phyloP scores from a whole-genome alignment of 768 basidiomycete species.

The Brasilioporus rufonigricans region DNA sequence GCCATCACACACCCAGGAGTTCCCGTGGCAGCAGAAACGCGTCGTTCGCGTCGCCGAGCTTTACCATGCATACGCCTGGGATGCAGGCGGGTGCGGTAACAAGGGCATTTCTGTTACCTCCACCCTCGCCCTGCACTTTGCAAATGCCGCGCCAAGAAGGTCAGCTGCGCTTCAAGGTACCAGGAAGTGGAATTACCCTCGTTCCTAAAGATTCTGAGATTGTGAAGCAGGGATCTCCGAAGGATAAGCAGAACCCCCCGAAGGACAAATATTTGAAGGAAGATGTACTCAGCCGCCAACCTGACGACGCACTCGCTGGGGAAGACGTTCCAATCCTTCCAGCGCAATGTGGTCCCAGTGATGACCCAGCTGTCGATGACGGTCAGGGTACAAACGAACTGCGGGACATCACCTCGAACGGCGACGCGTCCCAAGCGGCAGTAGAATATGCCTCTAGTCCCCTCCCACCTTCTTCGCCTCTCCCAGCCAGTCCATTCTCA shows the following conservation, averaged over 20 bases:
- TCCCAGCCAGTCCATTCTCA: slow-evolving; percentile 49
- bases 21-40: background rate
- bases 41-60: slow-evolving; percentile 13
- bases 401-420: slow-evolving; percentile 16
- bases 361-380: background rate
- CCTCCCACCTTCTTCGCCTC: slow-evolving; percentile 63
- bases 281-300: slow-evolving; percentile 30
- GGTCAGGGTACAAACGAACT: background rate
- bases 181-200: background rate
- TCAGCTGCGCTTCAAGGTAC: background rate
- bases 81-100: slow-evolving; percentile 9
- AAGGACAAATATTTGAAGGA: slow-evolving; percentile 26
- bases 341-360: slow-evolving; percentile 14
- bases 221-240: background rate
- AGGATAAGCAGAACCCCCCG: background rate
- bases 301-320: slow-evolving; percentile 41
- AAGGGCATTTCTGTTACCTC: slow-evolving; percentile 28
- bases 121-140: slow-evolving; percentile 21
- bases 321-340: slow-evolving; percentile 40
- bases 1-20: slow-evolving; percentile 14
- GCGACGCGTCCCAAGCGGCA: slow-evolving; percentile 24
- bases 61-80: slow-evolving; percentile 10
- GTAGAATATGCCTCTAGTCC: slow-evolving; percentile 40
- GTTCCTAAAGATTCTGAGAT: too few species aligned
- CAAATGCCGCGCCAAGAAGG: slow-evolving; percentile 4